Percentiles rank a stretch among this genome's conserved stretches.
phyloP scores from a whole-genome alignment of 1,284 basidiomycete species.

The Ganoderma leucocontextum region DNA sequence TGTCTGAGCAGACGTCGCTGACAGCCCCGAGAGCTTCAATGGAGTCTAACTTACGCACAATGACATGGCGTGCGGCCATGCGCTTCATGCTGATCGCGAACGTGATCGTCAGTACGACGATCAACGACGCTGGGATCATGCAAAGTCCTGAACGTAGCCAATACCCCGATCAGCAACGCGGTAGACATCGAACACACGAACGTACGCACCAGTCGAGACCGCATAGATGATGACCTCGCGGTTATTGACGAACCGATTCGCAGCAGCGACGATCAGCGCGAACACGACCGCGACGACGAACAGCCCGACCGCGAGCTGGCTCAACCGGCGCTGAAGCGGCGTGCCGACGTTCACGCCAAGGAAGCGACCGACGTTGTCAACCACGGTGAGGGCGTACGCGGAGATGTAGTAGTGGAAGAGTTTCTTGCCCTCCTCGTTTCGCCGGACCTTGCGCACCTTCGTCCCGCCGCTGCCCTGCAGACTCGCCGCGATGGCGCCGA shows the following conservation, averaged over 20 bases:
- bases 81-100: conserved; percentile 60
- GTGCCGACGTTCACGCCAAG: conserved; percentile 46
- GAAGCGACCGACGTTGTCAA: background rate
- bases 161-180: background rate
- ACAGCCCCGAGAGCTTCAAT: conserved; percentile 52
- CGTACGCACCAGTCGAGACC: background rate
- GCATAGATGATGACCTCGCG: background rate
- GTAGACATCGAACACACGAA: background rate
- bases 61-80: conserved; percentile 59
- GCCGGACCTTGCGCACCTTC: background rate
- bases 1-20: background rate
- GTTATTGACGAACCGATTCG: background rate
- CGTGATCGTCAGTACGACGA: conserved; percentile 53
- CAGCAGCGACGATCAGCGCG: conserved; percentile 44
- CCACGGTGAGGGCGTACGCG: background rate
- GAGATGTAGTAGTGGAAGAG: background rate
- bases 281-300: conserved; percentile 62
- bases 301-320: conserved; percentile 68
- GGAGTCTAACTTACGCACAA: conserved; percentile 61
- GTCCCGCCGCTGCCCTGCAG: background rate
- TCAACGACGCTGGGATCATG: conserved; percentile 39
- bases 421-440: background rate
- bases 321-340: conserved; percentile 68
- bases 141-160: background rate
- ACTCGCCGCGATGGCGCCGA: conserved; percentile 35